Percentiles rank a stretch among this genome's conserved stretches.
Evolutionary conservation across 495 filamentous ascomycete genomes (phyloP).

Genomic region (Penicillium longicatenatum): DNA sequence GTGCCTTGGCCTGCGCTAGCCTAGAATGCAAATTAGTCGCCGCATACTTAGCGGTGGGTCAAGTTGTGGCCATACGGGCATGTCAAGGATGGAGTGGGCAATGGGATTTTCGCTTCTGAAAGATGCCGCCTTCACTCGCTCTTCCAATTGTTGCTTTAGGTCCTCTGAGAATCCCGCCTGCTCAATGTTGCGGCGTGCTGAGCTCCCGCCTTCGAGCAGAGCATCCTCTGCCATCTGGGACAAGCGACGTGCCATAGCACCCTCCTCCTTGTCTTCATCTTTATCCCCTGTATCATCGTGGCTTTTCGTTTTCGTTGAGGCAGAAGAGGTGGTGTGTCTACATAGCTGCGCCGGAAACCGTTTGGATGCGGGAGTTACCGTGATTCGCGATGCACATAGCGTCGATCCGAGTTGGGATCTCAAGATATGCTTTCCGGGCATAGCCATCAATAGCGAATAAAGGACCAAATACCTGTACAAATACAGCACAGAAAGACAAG

Average conservation of each 20-base stretch:
- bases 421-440: conserved; percentile 29
- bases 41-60: not conserved
- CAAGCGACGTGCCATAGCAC: conserved; percentile 72
- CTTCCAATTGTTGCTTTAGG: conserved; percentile 72
- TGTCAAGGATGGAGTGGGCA: conserved; percentile 65
- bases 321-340: conserved; percentile 26
- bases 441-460: not conserved
- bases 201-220: conserved; percentile 68
- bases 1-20: conserved; percentile 69
- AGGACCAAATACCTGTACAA: not conserved
- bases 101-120: conserved; percentile 70
- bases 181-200: conserved; percentile 72
- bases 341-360: conserved; percentile 27
- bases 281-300: conserved; percentile 12
- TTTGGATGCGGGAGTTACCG: conserved; percentile 18
- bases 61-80: conserved; percentile 52
- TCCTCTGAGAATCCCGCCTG: conserved; percentile 89
- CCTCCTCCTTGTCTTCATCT: conserved; percentile 23
- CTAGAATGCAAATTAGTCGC: conserved; percentile 30
- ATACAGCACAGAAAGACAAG: not conserved
- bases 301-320: conserved; percentile 13
- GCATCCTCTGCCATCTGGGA: conserved; percentile 79
- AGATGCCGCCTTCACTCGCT: conserved; percentile 67
- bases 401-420: conserved; percentile 18
- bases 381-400: conserved; percentile 15